Conservation (phyloP, 495 filamentous ascomycete genomes). For the Neurospora sp. region DNA sequence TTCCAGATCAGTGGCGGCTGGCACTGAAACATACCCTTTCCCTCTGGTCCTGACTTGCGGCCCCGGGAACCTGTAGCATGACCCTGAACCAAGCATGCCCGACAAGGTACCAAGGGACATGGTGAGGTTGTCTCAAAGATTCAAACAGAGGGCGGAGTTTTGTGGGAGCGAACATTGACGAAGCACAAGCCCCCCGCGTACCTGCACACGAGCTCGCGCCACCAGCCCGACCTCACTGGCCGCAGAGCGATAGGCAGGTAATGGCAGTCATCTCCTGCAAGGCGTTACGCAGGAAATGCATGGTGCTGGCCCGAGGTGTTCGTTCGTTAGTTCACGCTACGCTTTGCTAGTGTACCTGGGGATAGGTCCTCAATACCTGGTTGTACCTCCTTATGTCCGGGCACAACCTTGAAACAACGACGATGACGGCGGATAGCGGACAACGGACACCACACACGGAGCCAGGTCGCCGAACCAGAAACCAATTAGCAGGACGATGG, state of each 20-base stretch:
- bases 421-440: background rate
- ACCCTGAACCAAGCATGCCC: background rate
- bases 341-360: background rate
- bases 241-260: background rate
- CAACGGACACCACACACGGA: background rate
- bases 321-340: background rate
- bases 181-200: constrained; percentile 2
- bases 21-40: constrained; percentile 17
- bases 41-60: constrained; percentile 10
- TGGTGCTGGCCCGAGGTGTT: background rate
- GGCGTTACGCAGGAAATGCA: background rate
- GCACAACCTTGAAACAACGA: background rate
- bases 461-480: background rate
- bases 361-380: background rate
- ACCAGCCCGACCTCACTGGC: background rate
- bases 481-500: background rate
- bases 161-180: constrained; percentile 3
- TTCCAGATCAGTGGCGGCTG: constrained; percentile 13
- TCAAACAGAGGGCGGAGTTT: constrained; percentile 11
- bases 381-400: background rate
- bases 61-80: background rate
- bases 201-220: background rate
- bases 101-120: constrained; percentile 7
- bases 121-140: constrained; percentile 16
- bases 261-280: background rate